Base-by-base conservation (phyloP, 23 red algal genomes). In the Porphyridium purpureum region DNA sequence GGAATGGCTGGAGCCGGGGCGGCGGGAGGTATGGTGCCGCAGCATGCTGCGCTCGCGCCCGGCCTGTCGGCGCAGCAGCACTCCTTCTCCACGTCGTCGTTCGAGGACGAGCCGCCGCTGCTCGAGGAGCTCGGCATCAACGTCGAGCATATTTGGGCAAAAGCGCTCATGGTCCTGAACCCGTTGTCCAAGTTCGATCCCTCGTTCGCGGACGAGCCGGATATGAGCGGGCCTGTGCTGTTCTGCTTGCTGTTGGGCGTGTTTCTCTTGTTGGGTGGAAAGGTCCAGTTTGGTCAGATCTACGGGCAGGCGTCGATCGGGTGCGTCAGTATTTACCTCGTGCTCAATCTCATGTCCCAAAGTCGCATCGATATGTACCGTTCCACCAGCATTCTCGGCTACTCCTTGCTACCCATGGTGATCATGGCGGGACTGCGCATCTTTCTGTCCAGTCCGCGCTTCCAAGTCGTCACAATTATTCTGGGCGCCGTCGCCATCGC, bases 111-210 rank as follows among this genome's bases (percentile, higher is more conserved):
- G 47, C 87, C 87, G 15, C 87, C 87, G 26, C 35, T 94, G 4
- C 47, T 94, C 24, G 87, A 94, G 41, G 90, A 98, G 57, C 74
- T 98, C 17, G 90, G 90, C 30, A 82, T 98, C 60, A 80, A 98
- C 60, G 34, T 85, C 9, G 46, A 67, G 0, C 52, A 62, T 21
- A 62, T 98, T 4, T 27, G 75, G n/a, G 33, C 64, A 5, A 98
- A 98, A 61, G 71, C 72, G 2, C 50, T 44, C 7, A 44, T 52
- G 8, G 90, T 86, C 21, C 72, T 83, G 14, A 98, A 98, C 50
- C 90, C 90, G 17, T 75, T 98, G 62, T 60, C 77, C 8, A 44
- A 31, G 32, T 81, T 81, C 59, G 81, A 81, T 4, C 57, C 64
- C 17, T 65, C 66, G 27, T 98, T 98, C 58, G 90, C 72, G 15